These are phyloP conservation scores for Tetrapisispora nanseiensis DNA, from an alignment of 805 yeast genomes.

Conservation along the genomic window DNA sequence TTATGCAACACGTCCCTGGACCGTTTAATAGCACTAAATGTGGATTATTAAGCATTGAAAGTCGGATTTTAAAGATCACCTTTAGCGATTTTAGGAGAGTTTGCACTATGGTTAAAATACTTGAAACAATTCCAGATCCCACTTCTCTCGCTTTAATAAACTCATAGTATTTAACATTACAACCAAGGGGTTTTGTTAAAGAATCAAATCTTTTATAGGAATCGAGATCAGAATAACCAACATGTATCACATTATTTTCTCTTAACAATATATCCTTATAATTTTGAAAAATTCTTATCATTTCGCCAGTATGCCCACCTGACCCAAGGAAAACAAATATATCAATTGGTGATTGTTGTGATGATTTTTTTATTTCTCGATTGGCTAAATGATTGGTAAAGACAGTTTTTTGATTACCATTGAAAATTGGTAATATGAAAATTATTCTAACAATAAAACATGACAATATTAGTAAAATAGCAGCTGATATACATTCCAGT, in stretches of 20 bases:
- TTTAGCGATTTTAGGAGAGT: conserved; percentile 24
- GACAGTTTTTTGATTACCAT: too few species aligned
- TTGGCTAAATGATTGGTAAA: too few species aligned
- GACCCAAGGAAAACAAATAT: conserved; percentile 73
- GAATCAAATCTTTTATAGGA: conserved; percentile 33
- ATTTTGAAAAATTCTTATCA: conserved; percentile 55
- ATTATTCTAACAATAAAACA: conserved; percentile 11
- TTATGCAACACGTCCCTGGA: conserved; percentile 30
- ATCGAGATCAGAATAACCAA: conserved; percentile 28
- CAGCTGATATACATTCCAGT: not conserved
- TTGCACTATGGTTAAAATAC: conserved; percentile 27
- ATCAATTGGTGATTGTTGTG: conserved; percentile 14
- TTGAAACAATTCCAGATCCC: conserved; percentile 28
- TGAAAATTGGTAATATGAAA: conserved; percentile 14
- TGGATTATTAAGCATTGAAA: conserved; percentile 13
- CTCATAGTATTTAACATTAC: conserved; percentile 13
- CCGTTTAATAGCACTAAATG: conserved; percentile 31
- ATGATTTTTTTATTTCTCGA: conserved; percentile 6
- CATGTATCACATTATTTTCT: conserved; percentile 34
- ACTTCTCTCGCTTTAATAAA: conserved; percentile 31
- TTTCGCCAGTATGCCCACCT: conserved; percentile 96
- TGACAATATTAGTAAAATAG: conserved; percentile 6
- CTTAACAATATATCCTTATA: conserved; percentile 36
- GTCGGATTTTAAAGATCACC: conserved; percentile 13
- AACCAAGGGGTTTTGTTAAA: conserved; percentile 1